Base-by-base conservation (phyloP, 2,329 filamentous ascomycete species). In the Karstenula rhodostoma region DNA sequence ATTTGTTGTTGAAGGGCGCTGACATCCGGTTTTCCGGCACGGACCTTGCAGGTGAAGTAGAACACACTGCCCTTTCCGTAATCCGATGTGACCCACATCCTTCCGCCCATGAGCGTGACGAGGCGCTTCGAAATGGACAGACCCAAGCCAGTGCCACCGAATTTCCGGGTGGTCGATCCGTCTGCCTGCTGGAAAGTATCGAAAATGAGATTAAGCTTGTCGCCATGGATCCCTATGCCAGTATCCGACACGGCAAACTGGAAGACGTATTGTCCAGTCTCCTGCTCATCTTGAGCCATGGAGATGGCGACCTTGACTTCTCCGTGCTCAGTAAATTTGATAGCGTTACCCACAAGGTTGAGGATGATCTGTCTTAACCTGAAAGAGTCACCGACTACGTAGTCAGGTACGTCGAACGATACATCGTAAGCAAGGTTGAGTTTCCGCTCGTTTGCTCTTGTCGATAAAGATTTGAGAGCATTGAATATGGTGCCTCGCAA, bases 141-240 rank as follows among this genome's bases (percentile, higher is more conserved):
- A 67, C 94, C 94, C 10, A 98, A 86, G 68, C 94, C 94, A 7
- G 95, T 98, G 70, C 94, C 94, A 71, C 94, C 94, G 77, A 98
- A 98, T 76, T 96, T 95, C 70, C 94, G 88, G 1, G 94, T 98
- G 78, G 96, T 98, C 35, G 94, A 97, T 40, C 94, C 94, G 76
- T 98, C 95, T 22, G 95, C 95, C 81, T 98, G 95, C 78, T 97
- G 94, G 88, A 98, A 98, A 0, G 94, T 98, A 80, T 98, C 95
- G 79, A 99, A 98, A 75, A 99, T 98, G 67, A 98, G 84, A 75
- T 97, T 93, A 56, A 98, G 86, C 82, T 98, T 98, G 80, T 98
- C 94, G 66, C 91, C 87, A 71, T 94, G 92, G 70, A 98, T 98
- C 71, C 95, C 95, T 72, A 98, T 99, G 68, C 95, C 95, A 37